Conservation (phyloP, 148 eudicot genomes). For the Arbutus unedo region DNA sequence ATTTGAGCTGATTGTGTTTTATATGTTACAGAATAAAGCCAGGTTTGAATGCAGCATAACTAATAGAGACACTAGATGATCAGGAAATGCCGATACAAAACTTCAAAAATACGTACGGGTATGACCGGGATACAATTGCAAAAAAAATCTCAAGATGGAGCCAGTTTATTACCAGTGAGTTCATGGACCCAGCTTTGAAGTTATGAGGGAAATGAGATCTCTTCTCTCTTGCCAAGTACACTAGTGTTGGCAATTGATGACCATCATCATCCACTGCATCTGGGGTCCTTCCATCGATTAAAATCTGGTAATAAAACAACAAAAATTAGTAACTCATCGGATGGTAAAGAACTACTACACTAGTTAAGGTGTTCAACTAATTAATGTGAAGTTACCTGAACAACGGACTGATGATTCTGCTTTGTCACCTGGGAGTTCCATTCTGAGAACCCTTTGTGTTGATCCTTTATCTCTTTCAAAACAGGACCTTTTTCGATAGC, state of each 20-base stretch:
- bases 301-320: constrained; percentile 24
- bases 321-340: not conserved
- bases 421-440: constrained; percentile 36
- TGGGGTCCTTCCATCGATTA: constrained; percentile 36
- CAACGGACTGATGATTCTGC: constrained; percentile 44
- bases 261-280: constrained; percentile 32
- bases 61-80: too few species aligned
- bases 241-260: constrained; percentile 37
- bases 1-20: too few species aligned
- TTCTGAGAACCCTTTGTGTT: constrained; percentile 43
- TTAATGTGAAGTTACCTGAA: constrained; percentile 25
- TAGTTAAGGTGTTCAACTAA: not conserved
- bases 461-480: constrained; percentile 22
- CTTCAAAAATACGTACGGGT: not conserved
- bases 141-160: not conserved
- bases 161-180: constrained; percentile 27
- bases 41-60: not conserved
- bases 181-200: constrained; percentile 55
- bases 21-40: not conserved
- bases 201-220: constrained; percentile 38
- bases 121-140: not conserved
- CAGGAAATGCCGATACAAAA: too few species aligned
- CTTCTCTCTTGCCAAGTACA: constrained; percentile 48
- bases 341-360: not conserved
- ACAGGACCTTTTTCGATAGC: constrained; percentile 21